Evolutionary conservation across 208 protist genomes (phyloP).

Genomic region (Leishmania turanica): DNA sequence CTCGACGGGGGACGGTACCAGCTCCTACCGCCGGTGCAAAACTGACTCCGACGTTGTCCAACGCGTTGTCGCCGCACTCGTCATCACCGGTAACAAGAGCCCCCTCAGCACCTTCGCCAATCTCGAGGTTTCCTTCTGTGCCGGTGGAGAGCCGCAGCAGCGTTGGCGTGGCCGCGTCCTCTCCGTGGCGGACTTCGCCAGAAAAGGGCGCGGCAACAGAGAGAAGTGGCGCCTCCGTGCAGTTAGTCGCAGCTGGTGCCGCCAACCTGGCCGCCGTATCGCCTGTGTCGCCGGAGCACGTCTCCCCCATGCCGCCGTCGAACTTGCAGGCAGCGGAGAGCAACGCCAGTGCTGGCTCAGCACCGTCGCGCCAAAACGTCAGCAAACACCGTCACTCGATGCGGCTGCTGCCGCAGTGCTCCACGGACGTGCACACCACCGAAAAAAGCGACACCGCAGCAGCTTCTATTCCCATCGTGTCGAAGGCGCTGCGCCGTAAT

Average conservation of each 20-base stretch:
- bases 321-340: neutral
- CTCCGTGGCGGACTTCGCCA: neutral
- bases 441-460: no score
- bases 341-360: neutral
- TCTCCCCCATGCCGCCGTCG: neutral
- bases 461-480: neutral
- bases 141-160: neutral
- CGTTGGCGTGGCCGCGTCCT: neutral
- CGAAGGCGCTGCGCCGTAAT: neutral
- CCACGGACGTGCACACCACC: neutral
- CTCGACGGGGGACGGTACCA: neutral
- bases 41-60: neutral
- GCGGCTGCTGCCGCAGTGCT: neutral
- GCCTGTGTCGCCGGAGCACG: neutral
- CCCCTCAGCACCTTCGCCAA: neutral
- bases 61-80: neutral
- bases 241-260: neutral
- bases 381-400: neutral
- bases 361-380: neutral
- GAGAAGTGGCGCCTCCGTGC: neutral
- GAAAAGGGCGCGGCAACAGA: neutral
- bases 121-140: neutral
- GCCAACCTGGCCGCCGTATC: neutral
- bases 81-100: neutral
- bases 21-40: neutral